Percentiles rank a stretch among this genome's conserved stretches.
Conservation (phyloP, 768 basidiomycete species). For the Leucogyrophana mollusca region DNA sequence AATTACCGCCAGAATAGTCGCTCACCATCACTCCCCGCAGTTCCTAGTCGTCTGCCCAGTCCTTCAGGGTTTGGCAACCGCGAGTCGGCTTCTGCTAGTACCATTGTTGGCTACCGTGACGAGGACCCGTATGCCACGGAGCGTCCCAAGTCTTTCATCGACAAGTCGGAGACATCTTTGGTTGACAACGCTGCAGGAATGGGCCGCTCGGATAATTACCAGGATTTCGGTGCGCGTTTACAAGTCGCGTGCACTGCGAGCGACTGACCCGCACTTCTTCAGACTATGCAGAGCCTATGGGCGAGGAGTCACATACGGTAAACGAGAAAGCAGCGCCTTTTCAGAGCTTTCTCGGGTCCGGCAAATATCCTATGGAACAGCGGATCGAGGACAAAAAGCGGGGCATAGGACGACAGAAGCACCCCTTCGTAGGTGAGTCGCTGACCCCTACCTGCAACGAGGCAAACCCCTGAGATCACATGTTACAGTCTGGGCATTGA, state of each 20-base stretch:
- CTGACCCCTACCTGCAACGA: background rate
- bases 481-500: constrained; percentile 59
- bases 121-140: constrained; percentile 12
- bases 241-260: background rate
- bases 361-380: constrained; percentile 67
- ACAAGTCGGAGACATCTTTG: constrained; percentile 35
- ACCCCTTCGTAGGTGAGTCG: constrained; percentile 72
- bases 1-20: constrained; percentile 21
- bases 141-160: constrained; percentile 15
- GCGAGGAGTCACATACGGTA: constrained; percentile 17
- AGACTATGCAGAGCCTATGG: constrained; percentile 68
- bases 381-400: constrained; percentile 86
- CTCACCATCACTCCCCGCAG: constrained; percentile 13
- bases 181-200: constrained; percentile 45
- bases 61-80: constrained; percentile 12
- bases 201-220: constrained; percentile 38
- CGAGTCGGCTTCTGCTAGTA: constrained; percentile 5
- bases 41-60: constrained; percentile 13
- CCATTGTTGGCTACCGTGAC: constrained; percentile 20
- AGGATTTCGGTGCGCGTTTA: constrained; percentile 50
- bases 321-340: constrained; percentile 44
- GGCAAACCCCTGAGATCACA: constrained; percentile 4
- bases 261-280: constrained; percentile 7
- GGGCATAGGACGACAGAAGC: constrained; percentile 78
- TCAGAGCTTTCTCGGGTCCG: constrained; percentile 41